Base-by-base conservation (phyloP, 345 rosid species). In the Eucalyptus camaldulensis region DNA sequence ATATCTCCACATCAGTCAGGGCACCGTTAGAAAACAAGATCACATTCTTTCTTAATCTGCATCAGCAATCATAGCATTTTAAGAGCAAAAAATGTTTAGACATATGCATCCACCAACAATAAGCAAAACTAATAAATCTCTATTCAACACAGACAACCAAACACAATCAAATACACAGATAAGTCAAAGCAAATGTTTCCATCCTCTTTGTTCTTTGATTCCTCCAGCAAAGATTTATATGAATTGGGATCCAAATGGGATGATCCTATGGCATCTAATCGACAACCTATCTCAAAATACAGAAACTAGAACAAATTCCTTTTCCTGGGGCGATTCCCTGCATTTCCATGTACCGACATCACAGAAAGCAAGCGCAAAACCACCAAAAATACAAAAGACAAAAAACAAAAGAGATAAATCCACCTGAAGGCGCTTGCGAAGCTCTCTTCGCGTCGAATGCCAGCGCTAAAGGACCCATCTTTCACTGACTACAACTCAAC, bases 401-500 rank as follows among this genome's bases (percentile, higher is more conserved):
- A 29, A 89, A 13, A 10, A 37, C 67, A 43, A 87, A 9, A 17
- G 43, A 47, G 49, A 25, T 50, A 11, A 50, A 8, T 60, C 65
- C 49, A 91, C 92, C 91, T 27, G 67, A 90, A 51, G 89, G 49
- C 86, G 91, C 89, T 44, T 62, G 88, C 37, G 94, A 90, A 44
- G 91, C 69, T 89, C 47, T 80, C 54, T 88, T 91, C n/a, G 92
- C 19, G 69, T 92, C 94, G n/a, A 89, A 87, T 37, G 92, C 90
- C 44, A 91, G 88, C 7, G 93, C 88, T 25, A 92, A 40, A 85
- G 94, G 92, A 89, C 91, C 92, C 94, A 93, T 92, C 47, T 7
- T 43, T 19, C 88, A 49, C 88, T 88, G 54, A 44, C 37, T 14
- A 8, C 49, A 40, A 56, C 40, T 44, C 69, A 6, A 37, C 67